phyloP scores from a whole-genome alignment of 805 yeast genomes.

The Wickerhamomyces canadensis region DNA sequence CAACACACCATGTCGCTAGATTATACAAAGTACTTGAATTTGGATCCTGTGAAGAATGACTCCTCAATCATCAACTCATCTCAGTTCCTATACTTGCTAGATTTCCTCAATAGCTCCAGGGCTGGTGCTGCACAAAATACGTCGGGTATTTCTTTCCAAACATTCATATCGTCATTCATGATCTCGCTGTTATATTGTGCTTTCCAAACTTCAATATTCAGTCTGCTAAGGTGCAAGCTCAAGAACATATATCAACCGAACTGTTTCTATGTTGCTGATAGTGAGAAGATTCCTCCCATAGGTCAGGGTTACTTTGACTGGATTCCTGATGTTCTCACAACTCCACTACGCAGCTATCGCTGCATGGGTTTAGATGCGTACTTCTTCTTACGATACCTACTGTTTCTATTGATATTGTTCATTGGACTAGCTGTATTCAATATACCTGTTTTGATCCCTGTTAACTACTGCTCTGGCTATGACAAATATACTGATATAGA shows the following conservation, averaged over 20 bases:
- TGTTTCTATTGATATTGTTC: conserved; percentile 46
- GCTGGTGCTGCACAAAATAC: conserved; percentile 54
- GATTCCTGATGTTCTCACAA: conserved; percentile 40
- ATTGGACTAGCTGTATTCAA: conserved; percentile 46
- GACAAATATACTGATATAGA: conserved; percentile 17
- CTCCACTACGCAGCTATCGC: conserved; percentile 38
- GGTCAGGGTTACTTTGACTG: conserved; percentile 48
- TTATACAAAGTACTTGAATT: background rate
- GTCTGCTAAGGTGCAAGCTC: conserved; percentile 30
- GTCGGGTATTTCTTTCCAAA: conserved; percentile 51
- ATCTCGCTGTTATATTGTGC: conserved; percentile 49
- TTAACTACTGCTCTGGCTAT: conserved; percentile 40
- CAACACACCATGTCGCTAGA: background rate
- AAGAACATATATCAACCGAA: conserved; percentile 51
- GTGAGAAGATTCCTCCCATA: conserved; percentile 32
- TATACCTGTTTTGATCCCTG: conserved; percentile 56
- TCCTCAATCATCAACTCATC: conserved; percentile 15
- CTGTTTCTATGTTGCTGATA: conserved; percentile 33
- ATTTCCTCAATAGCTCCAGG: conserved; percentile 47
- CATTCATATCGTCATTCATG: conserved; percentile 50
- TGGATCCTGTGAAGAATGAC: conserved; percentile 2
- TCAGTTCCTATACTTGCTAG: conserved; percentile 21
- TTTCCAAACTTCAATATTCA: conserved; percentile 42
- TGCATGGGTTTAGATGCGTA: conserved; percentile 69
- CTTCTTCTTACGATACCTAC: conserved; percentile 60